Percentiles rank a stretch among this genome's conserved stretches.
Evolutionary conservation across 78 protist species (phyloP).

Genomic region (slime mould (Dictyostelium discoideum)): DNA sequence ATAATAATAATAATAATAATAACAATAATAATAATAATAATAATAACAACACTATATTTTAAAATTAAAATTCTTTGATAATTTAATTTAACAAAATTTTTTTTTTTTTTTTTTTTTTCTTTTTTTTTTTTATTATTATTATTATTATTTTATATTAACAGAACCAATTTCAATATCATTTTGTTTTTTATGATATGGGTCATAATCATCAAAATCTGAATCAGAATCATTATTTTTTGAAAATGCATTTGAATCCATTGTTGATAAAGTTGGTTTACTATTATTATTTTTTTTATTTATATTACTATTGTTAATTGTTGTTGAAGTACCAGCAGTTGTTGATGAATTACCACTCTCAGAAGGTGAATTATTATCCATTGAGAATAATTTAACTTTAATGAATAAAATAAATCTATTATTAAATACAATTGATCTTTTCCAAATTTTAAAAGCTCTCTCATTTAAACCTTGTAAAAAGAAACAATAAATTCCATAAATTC

Average conservation of each 20-base stretch:
- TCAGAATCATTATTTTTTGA: background rate
- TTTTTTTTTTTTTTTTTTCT: too few relatives aligned
- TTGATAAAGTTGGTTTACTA: background rate
- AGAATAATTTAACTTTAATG: background rate
- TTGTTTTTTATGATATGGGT: constrained; percentile 6
- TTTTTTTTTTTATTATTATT: too few relatives aligned
- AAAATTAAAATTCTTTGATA: too few relatives aligned
- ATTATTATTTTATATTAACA: background rate
- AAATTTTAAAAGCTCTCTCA: constrained; percentile 35
- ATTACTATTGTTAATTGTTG: background rate
- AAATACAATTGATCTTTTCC: constrained; percentile 14
- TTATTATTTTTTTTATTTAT: background rate
- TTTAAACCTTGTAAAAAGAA: constrained; percentile 33
- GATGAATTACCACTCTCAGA: background rate
- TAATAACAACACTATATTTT: too few relatives aligned
- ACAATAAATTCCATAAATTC: constrained; percentile 43
- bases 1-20: too few relatives aligned
- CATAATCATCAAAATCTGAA: background rate
- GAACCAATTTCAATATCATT: background rate
- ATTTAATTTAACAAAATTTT: too few relatives aligned
- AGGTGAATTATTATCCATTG: background rate
- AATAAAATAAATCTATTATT: constrained; percentile 11
- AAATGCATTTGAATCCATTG: background rate
- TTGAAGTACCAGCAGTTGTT: background rate
- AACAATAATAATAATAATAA: too few relatives aligned